Evolutionary conservation across 1,284 basidiomycete genomes (phyloP), one percentile per base, ranked within the genome.

Genomic region (Cutaneotrichosporon cutaneum): DNA sequence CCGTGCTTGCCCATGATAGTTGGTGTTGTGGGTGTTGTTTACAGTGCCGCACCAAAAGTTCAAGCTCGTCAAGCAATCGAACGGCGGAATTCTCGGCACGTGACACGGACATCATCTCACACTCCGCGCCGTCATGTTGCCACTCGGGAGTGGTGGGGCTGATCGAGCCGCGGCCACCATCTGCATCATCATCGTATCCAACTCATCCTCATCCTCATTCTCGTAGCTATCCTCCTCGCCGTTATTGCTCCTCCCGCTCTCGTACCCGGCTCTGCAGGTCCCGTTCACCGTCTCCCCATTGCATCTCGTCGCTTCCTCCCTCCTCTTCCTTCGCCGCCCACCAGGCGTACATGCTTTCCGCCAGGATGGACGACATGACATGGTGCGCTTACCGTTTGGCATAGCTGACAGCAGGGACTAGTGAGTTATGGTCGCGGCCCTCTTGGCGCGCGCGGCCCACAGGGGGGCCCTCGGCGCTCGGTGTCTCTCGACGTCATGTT

Each of bases 391-490:
- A 6, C 1, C 9, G 16, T 14, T 8, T 10, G 22, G n/a, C 24
- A 16, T 13, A 33, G 59, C 61, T 63, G 54, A 64, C 60, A 21
- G 32, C 56, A 71, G 70, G 70, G 70, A 72, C 63, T 72, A 70
- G 70, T 72, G 54, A 58, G 70, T 65, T 18, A 3, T n/a, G 24
- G 21, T 16, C 13, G 8, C 6, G 45, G 27, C 52, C 16, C 10
- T n/a, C 16, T n/a, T 18, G 13, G 16, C 16, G 16, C n/a, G 16
- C 7, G 39, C 39, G 16, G 18, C 18, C n/a, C n/a, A n/a, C n/a
- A n/a, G n/a, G n/a, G 39, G 39, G 39, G n/a, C 39, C 30, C 39
- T 26, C 24, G 14, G 6, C 33, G 13, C 18, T 14, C 26, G 22
- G n/a, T n/a, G n/a, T n/a, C n/a, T n/a, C 11, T 26, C 33, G 9